Conservation (phyloP, 2,329 filamentous ascomycete genomes). For the Claviceps humidiphila region DNA sequence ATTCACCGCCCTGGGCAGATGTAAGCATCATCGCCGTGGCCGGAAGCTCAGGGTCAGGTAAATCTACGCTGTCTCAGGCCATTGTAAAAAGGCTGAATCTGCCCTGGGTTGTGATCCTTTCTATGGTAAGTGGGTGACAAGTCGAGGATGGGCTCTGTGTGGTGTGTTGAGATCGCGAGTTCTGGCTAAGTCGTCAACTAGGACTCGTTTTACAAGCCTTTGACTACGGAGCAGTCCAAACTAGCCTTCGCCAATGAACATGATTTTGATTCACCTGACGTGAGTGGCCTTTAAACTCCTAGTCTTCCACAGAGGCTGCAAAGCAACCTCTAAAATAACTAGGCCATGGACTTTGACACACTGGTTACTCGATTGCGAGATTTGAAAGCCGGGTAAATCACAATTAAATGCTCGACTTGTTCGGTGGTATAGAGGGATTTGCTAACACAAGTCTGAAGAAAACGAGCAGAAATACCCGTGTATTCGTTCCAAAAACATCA, state of each 20-base stretch:
- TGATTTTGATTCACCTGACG: conserved; percentile 86
- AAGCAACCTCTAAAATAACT: conserved; percentile 1
- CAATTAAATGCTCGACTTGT: conserved; percentile 4
- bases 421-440: not conserved
- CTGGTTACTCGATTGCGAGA: conserved; percentile 68
- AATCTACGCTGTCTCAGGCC: conserved; percentile 84
- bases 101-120: conserved; percentile 95
- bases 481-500: conserved; percentile 94
- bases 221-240: conserved; percentile 65
- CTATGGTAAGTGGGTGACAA: conserved; percentile 53
- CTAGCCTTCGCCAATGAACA: conserved; percentile 82
- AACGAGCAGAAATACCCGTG: conserved; percentile 78
- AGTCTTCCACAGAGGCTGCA: not conserved
- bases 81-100: conserved; percentile 83
- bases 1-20: conserved; percentile 90
- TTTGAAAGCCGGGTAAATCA: conserved; percentile 73
- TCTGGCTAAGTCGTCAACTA: conserved; percentile 24
- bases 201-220: conserved; percentile 95
- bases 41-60: conserved; percentile 85
- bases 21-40: conserved; percentile 94
- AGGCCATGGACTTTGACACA: conserved; percentile 86
- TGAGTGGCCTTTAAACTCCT: conserved; percentile 14
- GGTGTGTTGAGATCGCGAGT: not conserved
- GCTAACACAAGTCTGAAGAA: conserved; percentile 32
- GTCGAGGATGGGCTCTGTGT: not conserved